phyloP scores from a whole-genome alignment of 176 grass and related monocot genomes.

The Oryza longistaminata region DNA sequence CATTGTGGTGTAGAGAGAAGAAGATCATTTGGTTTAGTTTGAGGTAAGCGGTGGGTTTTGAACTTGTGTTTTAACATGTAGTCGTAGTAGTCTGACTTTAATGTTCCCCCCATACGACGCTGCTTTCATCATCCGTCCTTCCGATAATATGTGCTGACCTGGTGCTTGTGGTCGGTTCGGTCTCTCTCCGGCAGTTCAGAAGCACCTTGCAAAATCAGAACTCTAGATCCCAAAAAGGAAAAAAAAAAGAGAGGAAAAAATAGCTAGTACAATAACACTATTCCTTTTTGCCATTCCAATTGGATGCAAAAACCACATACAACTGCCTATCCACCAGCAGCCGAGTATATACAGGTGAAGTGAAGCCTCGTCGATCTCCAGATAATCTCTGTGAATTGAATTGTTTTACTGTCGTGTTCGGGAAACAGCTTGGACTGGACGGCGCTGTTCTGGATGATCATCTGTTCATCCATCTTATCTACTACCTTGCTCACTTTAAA shows the following conservation, averaged over 20 bases:
- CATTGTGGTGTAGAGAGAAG: no score
- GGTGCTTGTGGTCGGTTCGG: no score
- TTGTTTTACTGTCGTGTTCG: constrained; percentile 7
- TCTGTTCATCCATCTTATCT: constrained; percentile 16
- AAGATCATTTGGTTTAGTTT: no score
- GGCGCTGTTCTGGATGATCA: constrained; percentile 27
- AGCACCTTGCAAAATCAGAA: constrained; percentile 47
- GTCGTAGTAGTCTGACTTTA: no score
- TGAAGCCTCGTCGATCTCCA: constrained; percentile 43
- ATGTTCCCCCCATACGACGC: no score
- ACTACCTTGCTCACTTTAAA: constrained; percentile 33
- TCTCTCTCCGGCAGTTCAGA: constrained; percentile 39
- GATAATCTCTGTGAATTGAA: constrained; percentile 16
- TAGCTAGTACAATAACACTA: constrained; percentile 62
- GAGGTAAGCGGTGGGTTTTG: no score
- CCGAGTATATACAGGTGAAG: constrained; percentile 59
- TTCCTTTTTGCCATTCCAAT: constrained; percentile 53
- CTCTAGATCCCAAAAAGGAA: constrained; percentile 20
- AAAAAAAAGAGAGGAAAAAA: constrained; percentile 25
- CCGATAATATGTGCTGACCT: no score
- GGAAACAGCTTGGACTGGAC: background rate
- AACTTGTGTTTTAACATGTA: no score
- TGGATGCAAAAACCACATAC: constrained; percentile 37
- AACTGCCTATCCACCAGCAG: constrained; percentile 38
- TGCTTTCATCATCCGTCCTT: no score